Evolutionary conservation across 2,329 filamentous ascomycete genomes (phyloP).

Genomic region (Penicillium sp.): DNA sequence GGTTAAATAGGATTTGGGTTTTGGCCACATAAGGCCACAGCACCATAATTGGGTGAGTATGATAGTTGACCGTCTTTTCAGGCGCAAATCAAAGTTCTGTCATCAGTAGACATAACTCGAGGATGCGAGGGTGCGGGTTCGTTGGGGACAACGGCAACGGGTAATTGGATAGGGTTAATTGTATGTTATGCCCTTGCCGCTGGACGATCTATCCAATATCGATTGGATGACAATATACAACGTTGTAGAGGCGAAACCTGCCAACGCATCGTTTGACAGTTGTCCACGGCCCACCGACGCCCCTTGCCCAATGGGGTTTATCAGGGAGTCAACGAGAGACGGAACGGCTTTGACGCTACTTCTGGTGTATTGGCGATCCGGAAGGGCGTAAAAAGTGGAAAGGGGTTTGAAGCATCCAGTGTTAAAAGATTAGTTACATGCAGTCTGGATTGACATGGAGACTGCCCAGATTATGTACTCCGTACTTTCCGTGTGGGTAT

Average conservation of each 20-base stretch:
- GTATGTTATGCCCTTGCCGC: conserved; percentile 6
- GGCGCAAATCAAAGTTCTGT: background rate
- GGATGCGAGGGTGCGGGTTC: conserved; percentile 1
- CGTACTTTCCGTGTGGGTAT: background rate
- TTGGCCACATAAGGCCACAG: background rate
- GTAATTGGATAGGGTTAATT: background rate
- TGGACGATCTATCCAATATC: conserved; percentile 6
- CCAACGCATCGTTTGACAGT: conserved; percentile 12
- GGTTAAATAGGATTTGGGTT: background rate
- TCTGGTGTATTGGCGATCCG: background rate
- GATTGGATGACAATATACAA: conserved; percentile 3
- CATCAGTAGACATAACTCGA: background rate
- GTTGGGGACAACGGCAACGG: background rate
- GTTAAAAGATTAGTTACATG: background rate
- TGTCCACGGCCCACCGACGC: conserved; percentile 3
- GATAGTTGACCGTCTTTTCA: conserved; percentile 3
- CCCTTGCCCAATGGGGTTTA: conserved; percentile 1
- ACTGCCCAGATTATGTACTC: background rate
- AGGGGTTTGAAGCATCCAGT: background rate
- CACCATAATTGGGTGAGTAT: background rate
- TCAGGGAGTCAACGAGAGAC: background rate
- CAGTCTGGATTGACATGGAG: background rate
- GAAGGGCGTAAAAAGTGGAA: background rate
- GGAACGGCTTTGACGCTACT: background rate
- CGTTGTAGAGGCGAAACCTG: conserved; percentile 3